These are phyloP conservation scores for Mediolabrus comicus DNA, from an alignment of 108 stramenopile genomes.

Conservation along the genomic window DNA sequence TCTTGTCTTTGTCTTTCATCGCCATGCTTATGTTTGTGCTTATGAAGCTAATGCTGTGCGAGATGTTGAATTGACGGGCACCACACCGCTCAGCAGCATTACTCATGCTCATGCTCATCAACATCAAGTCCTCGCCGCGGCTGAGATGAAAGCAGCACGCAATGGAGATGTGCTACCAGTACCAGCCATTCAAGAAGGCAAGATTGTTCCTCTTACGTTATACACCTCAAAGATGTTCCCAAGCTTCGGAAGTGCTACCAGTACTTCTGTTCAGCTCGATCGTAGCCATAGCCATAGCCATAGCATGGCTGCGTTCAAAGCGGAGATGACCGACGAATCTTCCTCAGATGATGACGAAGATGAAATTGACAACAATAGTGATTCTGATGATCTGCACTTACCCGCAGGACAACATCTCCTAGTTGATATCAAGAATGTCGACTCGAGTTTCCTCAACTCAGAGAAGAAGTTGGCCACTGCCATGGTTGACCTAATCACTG, in stretches of 20 bases:
- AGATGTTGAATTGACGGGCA: no score
- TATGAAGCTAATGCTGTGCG: background rate
- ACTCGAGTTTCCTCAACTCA: slow-evolving; percentile 62
- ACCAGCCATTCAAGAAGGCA: background rate
- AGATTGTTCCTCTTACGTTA: background rate
- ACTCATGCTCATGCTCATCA: no score
- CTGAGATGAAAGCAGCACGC: background rate
- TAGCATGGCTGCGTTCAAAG: background rate
- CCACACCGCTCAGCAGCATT: no score
- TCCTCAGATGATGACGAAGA: background rate
- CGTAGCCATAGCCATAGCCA: no score
- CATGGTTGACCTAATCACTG: slow-evolving; percentile 68
- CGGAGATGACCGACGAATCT: background rate
- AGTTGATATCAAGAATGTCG: slow-evolving; percentile 76
- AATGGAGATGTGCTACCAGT: background rate
- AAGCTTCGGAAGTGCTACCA: background rate
- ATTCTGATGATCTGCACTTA: slow-evolving; percentile 45
- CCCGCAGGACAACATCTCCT: slow-evolving; percentile 79
- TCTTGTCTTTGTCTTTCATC: no score
- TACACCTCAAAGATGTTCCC: slow-evolving; percentile 12
- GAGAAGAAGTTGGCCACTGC: slow-evolving; percentile 63
- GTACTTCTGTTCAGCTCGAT: background rate
- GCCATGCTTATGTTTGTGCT: no score
- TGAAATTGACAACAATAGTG: background rate
- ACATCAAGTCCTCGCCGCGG: background rate